Evolutionary conservation across 305 asterid species (phyloP).

Genomic region (Withania somnifera): DNA sequence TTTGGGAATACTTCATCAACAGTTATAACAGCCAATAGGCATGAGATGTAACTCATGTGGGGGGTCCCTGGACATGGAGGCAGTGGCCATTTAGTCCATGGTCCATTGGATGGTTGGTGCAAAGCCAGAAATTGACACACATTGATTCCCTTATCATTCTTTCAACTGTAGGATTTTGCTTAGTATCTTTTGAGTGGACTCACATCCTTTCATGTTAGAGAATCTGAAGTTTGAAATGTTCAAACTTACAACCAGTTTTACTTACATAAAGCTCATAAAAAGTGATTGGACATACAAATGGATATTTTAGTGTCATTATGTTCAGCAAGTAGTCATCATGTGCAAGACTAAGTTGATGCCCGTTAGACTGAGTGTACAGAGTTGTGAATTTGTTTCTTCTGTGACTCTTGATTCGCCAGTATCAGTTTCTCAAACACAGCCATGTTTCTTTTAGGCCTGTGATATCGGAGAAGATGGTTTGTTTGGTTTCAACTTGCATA

Average conservation of each 20-base stretch:
- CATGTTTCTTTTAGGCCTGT: slow-evolving; percentile 39
- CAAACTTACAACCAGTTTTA: not conserved
- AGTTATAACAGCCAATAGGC: not conserved
- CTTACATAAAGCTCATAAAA: too few relatives aligned
- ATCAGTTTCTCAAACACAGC: not conserved
- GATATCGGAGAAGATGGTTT: slow-evolving; percentile 58
- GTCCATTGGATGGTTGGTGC: not conserved
- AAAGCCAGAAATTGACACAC: not conserved
- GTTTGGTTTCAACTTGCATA: slow-evolving; percentile 60
- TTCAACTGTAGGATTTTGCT: not conserved
- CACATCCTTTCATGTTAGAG: not conserved
- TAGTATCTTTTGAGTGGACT: not conserved
- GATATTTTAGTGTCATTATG: too few relatives aligned
- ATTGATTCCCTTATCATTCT: not conserved
- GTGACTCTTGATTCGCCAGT: not conserved
- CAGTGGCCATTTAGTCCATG: not conserved
- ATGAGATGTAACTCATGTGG: not conserved
- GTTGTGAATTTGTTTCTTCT: not conserved
- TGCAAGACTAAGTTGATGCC: too few relatives aligned
- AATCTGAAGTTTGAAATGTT: not conserved
- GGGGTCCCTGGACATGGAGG: not conserved
- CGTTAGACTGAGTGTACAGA: too few relatives aligned
- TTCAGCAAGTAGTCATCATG: too few relatives aligned
- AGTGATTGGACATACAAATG: too few relatives aligned
- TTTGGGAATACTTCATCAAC: not conserved